phyloP scores from a whole-genome alignment of 352 stramenopile species.

The Pythium dissimile region DNA sequence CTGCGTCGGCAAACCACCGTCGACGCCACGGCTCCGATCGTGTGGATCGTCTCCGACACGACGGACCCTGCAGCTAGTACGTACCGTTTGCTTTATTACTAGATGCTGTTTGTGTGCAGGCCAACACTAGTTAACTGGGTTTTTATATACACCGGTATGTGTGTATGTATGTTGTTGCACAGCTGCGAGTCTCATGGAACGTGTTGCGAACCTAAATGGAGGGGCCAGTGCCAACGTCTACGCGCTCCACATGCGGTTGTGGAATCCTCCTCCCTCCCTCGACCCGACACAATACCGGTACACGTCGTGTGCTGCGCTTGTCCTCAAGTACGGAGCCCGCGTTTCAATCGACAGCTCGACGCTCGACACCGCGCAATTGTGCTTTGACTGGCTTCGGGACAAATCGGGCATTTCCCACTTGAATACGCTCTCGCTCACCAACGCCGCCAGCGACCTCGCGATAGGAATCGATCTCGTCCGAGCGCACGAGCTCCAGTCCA shows the following conservation, averaged over 20 bases:
- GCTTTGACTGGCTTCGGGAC: not conserved
- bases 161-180: too few relatives aligned
- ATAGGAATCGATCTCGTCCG: not conserved
- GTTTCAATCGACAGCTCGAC: not conserved
- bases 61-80: not conserved
- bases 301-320: not conserved
- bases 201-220: not conserved
- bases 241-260: not conserved
- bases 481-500: not conserved
- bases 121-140: too few relatives aligned
- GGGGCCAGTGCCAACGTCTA: not conserved
- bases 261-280: not conserved
- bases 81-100: too few relatives aligned
- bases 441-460: not conserved
- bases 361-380: not conserved
- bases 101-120: too few relatives aligned
- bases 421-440: conserved; percentile 2
- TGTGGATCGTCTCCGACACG: conserved; percentile 3
- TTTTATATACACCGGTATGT: too few relatives aligned
- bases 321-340: not conserved
- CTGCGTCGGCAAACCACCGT: not conserved
- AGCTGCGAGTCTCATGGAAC: not conserved
- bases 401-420: too few relatives aligned
- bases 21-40: not conserved
- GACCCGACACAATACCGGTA: not conserved